A percentile compares a stretch with the other conserved stretches of the same genome.
Evolutionary conservation across 164 flowering plant genomes (phyloP).

Genomic region (Piper betle): DNA sequence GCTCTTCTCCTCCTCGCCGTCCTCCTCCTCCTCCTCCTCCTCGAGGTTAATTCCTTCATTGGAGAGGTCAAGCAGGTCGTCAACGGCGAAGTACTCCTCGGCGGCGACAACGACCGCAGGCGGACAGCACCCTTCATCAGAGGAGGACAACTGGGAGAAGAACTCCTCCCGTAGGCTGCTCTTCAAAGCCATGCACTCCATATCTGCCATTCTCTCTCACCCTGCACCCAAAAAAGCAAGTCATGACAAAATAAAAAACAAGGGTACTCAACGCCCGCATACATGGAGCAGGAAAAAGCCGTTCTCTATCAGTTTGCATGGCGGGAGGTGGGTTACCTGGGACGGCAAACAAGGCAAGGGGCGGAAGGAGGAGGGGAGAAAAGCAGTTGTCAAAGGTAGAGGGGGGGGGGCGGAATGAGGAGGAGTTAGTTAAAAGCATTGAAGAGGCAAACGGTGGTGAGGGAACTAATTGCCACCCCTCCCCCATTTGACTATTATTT

Average conservation of each 20-base stretch:
- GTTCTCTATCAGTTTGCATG: conserved; percentile 1
- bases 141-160: conserved; percentile 15
- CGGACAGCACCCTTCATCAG: conserved; percentile 17
- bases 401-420: conserved; percentile 3
- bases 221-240: not conserved
- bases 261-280: too few species aligned
- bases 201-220: conserved; percentile 23
- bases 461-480: not conserved
- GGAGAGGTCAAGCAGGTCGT: conserved; percentile 55
- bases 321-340: not conserved
- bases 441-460: conserved; percentile 11
- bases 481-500: not conserved
- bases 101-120: not conserved
- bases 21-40: conserved; percentile 34
- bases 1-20: conserved; percentile 14
- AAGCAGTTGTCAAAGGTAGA: conserved; percentile 5
- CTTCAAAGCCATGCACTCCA: conserved; percentile 43
- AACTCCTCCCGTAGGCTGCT: conserved; percentile 33
- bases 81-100: conserved; percentile 54
- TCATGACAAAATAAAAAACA: not conserved
- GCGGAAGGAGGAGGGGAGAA: conserved; percentile 3
- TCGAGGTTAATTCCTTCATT: too few species aligned
- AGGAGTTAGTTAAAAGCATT: conserved; percentile 22
- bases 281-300: not conserved
- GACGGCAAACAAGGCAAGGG: conserved; percentile 2